A percentile compares a stretch with the other conserved stretches of the same genome.
phyloP scores from a whole-genome alignment of 176 grass and related monocot genomes.

The Raddia guianensis region DNA sequence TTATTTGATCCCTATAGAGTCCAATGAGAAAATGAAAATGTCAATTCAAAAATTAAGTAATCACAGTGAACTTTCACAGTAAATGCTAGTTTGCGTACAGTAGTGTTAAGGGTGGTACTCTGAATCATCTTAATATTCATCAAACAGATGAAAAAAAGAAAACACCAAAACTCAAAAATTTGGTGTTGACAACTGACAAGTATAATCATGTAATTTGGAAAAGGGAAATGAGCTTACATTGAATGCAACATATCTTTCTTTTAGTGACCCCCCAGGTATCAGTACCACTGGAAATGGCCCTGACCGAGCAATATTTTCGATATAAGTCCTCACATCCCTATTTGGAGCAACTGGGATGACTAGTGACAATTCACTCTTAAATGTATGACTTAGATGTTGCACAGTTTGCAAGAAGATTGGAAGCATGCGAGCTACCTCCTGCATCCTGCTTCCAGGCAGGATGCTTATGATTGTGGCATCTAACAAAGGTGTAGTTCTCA shows the following conservation, averaged over 20 bases:
- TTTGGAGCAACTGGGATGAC: constrained; percentile 91
- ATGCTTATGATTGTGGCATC: constrained; percentile 78
- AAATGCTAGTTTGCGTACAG: background rate
- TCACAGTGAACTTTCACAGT: background rate
- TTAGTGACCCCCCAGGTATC: constrained; percentile 63
- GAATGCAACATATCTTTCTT: constrained; percentile 84
- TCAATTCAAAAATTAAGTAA: background rate
- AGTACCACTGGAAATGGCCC: constrained; percentile 53
- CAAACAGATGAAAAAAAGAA: constrained; percentile 27
- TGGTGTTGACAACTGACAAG: constrained; percentile 29
- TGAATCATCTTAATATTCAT: constrained; percentile 22
- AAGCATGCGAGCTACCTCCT: constrained; percentile 89
- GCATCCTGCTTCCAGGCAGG: constrained; percentile 92
- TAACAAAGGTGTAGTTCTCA: constrained; percentile 48
- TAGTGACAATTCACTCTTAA: constrained; percentile 56
- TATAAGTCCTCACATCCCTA: constrained; percentile 59
- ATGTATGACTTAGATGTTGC: constrained; percentile 59
- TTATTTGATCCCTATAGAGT: constrained; percentile 9
- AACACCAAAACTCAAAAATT: constrained; percentile 1
- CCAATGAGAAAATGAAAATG: constrained; percentile 8
- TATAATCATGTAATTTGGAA: background rate
- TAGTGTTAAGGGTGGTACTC: constrained; percentile 18
- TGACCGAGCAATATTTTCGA: constrained; percentile 55
- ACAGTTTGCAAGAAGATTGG: constrained; percentile 74
- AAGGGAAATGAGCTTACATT: constrained; percentile 58